Evolutionary conservation across 768 basidiomycete genomes (phyloP).

Genomic region (Austroboletus eburneus): DNA sequence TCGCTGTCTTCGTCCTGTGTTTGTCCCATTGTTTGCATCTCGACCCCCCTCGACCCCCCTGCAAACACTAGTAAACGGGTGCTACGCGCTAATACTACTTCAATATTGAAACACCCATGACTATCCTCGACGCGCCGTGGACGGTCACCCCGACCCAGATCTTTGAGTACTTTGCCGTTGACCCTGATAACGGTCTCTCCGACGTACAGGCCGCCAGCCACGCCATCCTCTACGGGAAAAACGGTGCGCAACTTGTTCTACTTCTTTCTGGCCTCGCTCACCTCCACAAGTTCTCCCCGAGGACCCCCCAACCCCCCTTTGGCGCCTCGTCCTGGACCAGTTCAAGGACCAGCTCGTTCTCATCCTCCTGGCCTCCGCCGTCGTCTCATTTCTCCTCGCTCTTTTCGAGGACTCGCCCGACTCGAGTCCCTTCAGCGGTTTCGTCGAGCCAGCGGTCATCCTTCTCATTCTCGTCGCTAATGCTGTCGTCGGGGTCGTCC

Average conservation of each 20-base stretch:
- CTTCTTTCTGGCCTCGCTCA: background rate
- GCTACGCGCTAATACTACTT: too few relatives aligned
- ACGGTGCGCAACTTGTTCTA: constrained; percentile 49
- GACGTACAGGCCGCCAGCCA: constrained; percentile 66
- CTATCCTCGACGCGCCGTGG: constrained; percentile 74
- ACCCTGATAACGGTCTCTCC: constrained; percentile 59
- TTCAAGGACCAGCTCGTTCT: constrained; percentile 99
- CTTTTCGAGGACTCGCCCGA: constrained; percentile 76
- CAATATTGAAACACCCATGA: constrained; percentile 4
- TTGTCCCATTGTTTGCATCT: constrained; percentile 20
- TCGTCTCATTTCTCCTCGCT: constrained; percentile 90
- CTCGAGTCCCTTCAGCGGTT: constrained; percentile 70
- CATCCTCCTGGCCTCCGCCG: constrained; percentile 90
- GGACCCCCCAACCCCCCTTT: constrained; percentile 84
- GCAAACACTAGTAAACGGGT: background rate
- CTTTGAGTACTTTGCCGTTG: constrained; percentile 69
- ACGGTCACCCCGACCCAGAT: constrained; percentile 64
- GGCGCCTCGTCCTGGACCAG: constrained; percentile 96
- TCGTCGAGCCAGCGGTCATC: constrained; percentile 94
- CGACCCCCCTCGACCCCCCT: constrained; percentile 17
- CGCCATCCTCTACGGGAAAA: constrained; percentile 78
- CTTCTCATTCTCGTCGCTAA: constrained; percentile 94
- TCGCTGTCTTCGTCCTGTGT: constrained; percentile 8
- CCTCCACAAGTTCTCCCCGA: constrained; percentile 76
- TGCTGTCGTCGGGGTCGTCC: constrained; percentile 95